These are phyloP conservation scores for Wickerhamomyces sydowiorum DNA, from an alignment of 805 yeast genomes.

Conservation along the genomic window DNA sequence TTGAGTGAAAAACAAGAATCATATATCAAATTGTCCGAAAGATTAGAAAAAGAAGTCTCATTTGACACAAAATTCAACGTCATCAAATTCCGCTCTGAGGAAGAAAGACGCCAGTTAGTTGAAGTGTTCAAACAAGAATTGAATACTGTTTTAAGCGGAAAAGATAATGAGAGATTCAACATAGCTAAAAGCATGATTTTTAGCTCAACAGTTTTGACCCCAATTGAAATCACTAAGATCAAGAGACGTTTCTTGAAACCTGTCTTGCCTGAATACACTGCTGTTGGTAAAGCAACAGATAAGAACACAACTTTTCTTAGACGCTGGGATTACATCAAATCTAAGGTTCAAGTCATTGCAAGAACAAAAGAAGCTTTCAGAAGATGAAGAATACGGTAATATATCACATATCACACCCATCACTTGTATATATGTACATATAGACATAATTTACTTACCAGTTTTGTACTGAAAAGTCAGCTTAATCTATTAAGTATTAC, in stretches of 20 bases:
- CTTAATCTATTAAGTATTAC: too few species aligned
- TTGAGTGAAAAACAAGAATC: slow-evolving; percentile 18
- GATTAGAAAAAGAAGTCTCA: slow-evolving; percentile 39
- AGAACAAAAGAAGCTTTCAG: slow-evolving; percentile 48
- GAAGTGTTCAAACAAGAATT: slow-evolving; percentile 17
- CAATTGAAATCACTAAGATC: slow-evolving; percentile 26
- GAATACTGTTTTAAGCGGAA: slow-evolving; percentile 7
- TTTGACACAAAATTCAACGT: slow-evolving; percentile 41
- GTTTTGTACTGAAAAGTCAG: too few species aligned
- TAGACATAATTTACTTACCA: not conserved
- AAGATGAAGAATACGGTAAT: not conserved
- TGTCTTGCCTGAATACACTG: slow-evolving; percentile 46
- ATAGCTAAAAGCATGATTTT: slow-evolving; percentile 30
- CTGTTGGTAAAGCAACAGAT: slow-evolving; percentile 36
- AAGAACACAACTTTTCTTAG: slow-evolving; percentile 46
- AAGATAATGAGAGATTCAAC: slow-evolving; percentile 8
- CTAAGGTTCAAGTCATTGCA: slow-evolving; percentile 45
- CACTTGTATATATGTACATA: not conserved
- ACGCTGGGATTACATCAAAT: slow-evolving; percentile 55
- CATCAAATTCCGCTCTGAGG: slow-evolving; percentile 30
- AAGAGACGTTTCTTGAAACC: slow-evolving; percentile 48
- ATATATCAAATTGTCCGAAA: slow-evolving; percentile 30
- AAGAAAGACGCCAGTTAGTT: slow-evolving; percentile 25
- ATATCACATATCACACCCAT: not conserved
- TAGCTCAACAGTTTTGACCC: slow-evolving; percentile 23